Evolutionary conservation across 73 alveolate genomes (phyloP).

Genomic region (Blepharisma stoltei): DNA sequence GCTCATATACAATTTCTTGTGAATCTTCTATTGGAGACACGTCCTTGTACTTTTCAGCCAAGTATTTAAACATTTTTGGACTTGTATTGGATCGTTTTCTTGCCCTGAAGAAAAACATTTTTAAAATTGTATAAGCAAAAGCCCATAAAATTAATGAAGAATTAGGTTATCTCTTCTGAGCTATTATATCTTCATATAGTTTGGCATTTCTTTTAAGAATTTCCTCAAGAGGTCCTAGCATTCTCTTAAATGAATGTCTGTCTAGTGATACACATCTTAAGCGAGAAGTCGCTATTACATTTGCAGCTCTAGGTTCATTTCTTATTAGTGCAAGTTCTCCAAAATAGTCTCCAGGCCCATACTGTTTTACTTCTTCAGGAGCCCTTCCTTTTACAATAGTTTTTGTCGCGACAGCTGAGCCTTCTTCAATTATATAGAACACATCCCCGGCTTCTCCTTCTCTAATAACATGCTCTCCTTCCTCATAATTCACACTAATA

Average conservation of each 20-base stretch:
- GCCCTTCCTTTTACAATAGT: conserved; percentile 45
- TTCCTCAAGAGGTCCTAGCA: conserved; percentile 82
- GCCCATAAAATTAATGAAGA: too few species aligned
- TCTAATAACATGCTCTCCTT: conserved; percentile 69
- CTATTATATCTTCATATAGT: conserved; percentile 38
- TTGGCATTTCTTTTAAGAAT: conserved; percentile 74
- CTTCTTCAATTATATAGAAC: conserved; percentile 88
- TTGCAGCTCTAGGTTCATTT: conserved; percentile 96
- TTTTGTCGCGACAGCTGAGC: conserved; percentile 81
- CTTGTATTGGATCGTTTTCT: too few species aligned
- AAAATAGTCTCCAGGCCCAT: conserved; percentile 88
- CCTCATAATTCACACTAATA: conserved; percentile 45
- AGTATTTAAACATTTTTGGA: too few species aligned
- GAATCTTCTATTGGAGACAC: too few species aligned
- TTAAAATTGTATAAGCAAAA: too few species aligned
- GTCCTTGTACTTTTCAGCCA: too few species aligned
- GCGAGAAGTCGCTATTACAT: conserved; percentile 62
- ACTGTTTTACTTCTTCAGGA: conserved; percentile 77
- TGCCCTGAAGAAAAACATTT: too few species aligned
- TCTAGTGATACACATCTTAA: conserved; percentile 57
- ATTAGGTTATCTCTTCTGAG: background rate
- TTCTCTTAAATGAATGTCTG: conserved; percentile 78
- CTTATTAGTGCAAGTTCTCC: conserved; percentile 95
- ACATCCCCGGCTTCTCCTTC: conserved; percentile 91
- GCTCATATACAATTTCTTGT: too few species aligned